Percentiles rank a stretch among this genome's conserved stretches.
Evolutionary conservation across 208 protist genomes (phyloP).

Genomic region (Naegleria fowleri): DNA sequence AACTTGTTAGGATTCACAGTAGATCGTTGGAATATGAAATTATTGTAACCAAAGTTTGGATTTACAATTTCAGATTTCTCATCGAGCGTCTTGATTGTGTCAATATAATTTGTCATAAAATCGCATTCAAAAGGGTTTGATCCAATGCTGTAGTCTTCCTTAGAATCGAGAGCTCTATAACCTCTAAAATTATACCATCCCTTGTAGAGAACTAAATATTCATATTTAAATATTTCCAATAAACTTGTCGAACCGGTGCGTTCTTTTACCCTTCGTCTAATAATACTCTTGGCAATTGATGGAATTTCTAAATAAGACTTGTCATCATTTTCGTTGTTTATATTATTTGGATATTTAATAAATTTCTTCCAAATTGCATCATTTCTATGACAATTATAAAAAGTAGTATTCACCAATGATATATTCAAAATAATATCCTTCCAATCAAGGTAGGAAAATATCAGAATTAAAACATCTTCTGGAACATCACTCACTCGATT

Average conservation of each 20-base stretch:
- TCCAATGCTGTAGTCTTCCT: not conserved
- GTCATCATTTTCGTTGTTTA: not conserved
- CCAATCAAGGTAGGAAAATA: not conserved
- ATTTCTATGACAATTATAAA: not conserved
- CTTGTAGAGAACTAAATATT: not conserved
- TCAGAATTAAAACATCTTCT: not conserved
- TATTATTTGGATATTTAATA: not conserved
- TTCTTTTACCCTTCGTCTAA: not conserved
- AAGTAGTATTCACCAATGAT: not conserved
- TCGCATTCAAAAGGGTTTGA: not conserved
- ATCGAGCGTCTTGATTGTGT: not conserved
- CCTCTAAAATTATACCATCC: slow-evolving; percentile 14
- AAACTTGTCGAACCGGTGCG: not conserved
- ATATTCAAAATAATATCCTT: not conserved
- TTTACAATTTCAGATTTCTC: not conserved
- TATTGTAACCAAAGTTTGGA: not conserved
- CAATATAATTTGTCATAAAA: not conserved
- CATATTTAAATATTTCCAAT: not conserved
- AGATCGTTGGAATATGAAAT: not conserved
- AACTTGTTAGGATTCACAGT: not conserved
- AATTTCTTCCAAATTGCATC: not conserved
- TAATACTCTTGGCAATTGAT: not conserved
- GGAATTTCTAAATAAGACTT: not conserved
- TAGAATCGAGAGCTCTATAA: not conserved
- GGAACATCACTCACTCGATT: not conserved